Conservation (phyloP, 2,329 filamentous ascomycete genomes). For the Knufia petricola region DNA sequence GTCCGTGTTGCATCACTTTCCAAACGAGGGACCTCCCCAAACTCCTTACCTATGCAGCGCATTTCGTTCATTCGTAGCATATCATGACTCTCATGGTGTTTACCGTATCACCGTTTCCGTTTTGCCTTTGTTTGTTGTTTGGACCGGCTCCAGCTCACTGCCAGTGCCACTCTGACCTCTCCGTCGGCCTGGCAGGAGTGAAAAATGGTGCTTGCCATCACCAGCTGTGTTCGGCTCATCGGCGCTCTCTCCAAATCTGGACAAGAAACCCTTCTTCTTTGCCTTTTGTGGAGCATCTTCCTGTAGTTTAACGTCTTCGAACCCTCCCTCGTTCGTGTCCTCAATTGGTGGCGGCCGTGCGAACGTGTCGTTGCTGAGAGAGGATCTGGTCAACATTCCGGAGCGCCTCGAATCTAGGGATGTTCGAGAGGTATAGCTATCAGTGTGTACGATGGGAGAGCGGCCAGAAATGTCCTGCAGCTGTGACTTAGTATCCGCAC, state of each 20-base stretch:
- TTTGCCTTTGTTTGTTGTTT: conserved; percentile 27
- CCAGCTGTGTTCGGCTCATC: conserved; percentile 26
- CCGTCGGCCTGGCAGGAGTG: conserved; percentile 63
- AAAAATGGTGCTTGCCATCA: conserved; percentile 41
- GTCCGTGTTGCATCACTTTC: background rate
- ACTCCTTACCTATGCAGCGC: background rate
- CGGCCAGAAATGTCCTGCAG: conserved; percentile 77
- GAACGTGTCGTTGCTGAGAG: conserved; percentile 49
- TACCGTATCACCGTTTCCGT: conserved; percentile 15
- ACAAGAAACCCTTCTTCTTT: conserved; percentile 72
- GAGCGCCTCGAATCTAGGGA: conserved; percentile 69
- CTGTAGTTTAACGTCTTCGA: conserved; percentile 81
- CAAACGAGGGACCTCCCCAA: background rate
- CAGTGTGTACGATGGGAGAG: conserved; percentile 58
- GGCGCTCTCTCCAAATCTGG: conserved; percentile 60
- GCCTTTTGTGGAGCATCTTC: conserved; percentile 49
- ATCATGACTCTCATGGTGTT: background rate
- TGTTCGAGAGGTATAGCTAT: conserved; percentile 56
- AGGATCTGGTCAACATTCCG: conserved; percentile 52
- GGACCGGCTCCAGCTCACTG: conserved; percentile 54
- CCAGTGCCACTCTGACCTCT: conserved; percentile 60
- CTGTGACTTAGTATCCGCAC: background rate
- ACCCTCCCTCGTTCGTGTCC: conserved; percentile 56
- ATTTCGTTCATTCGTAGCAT: background rate
- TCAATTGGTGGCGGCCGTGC: conserved; percentile 48